Percentiles rank a stretch among this genome's conserved stretches.
phyloP scores from a whole-genome alignment of 768 basidiomycete species.

The Kwoniella heveanensis region DNA sequence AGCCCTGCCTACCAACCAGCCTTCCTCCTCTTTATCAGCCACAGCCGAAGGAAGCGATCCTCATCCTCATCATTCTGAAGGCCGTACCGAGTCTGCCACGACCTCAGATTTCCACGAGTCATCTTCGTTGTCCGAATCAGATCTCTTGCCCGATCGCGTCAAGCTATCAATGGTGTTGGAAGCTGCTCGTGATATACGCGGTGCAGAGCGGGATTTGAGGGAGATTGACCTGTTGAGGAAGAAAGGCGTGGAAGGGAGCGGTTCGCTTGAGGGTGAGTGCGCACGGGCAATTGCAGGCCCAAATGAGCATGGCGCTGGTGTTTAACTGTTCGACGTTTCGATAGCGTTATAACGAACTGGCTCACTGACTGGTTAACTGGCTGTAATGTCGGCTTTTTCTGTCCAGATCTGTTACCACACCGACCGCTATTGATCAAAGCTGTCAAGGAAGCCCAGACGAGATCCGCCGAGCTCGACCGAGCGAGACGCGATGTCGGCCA shows the following conservation, averaged over 20 bases:
- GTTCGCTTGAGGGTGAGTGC: constrained; percentile 37
- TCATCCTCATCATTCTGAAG: too few relatives aligned
- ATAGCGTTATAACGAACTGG: too few relatives aligned
- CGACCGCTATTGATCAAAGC: constrained; percentile 14
- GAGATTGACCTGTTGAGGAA: constrained; percentile 37
- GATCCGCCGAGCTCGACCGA: constrained; percentile 17
- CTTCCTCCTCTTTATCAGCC: constrained; percentile 3
- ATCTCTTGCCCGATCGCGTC: constrained; percentile 34
- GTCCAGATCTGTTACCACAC: constrained; percentile 35
- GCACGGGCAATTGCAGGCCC: too few relatives aligned
- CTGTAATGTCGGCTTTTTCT: too few relatives aligned
- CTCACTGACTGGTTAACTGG: too few relatives aligned
- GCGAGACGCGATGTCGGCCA: constrained; percentile 24
- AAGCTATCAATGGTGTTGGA: constrained; percentile 46
- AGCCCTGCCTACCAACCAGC: neutral
- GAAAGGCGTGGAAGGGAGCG: constrained; percentile 40
- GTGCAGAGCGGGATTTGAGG: constrained; percentile 39
- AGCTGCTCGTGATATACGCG: constrained; percentile 36
- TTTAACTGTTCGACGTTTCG: too few relatives aligned
- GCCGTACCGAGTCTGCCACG: too few relatives aligned
- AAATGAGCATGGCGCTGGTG: too few relatives aligned
- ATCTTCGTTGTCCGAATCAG: constrained; percentile 20
- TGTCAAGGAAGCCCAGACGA: constrained; percentile 1
- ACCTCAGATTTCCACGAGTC: too few relatives aligned
- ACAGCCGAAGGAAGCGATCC: neutral